Evolutionary conservation across 192 early-diverging fungal species (phyloP).

Genomic region (Rhizophagus clarus): DNA sequence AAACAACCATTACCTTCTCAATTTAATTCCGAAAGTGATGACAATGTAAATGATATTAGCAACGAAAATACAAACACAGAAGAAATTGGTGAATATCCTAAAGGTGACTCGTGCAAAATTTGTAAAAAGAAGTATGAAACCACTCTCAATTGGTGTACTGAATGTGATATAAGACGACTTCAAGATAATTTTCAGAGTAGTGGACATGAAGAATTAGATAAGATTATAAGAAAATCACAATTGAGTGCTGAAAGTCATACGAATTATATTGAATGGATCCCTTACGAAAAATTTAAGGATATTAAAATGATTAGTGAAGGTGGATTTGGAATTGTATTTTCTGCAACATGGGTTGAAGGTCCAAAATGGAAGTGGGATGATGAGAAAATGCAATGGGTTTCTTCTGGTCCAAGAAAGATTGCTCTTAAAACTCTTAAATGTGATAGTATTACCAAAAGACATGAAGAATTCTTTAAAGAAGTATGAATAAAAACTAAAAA

Average conservation of each 20-base stretch:
- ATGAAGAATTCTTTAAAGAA: no score
- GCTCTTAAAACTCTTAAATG: conserved; percentile 4
- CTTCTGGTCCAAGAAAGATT: background rate
- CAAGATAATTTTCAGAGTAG: background rate
- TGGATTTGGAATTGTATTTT: conserved; percentile 2
- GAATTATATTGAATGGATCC: conserved; percentile 18
- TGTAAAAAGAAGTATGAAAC: background rate
- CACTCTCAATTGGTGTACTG: background rate
- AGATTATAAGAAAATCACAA: background rate
- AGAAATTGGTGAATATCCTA: background rate
- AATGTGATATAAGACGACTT: background rate
- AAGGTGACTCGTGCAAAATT: background rate
- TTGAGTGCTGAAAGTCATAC: background rate
- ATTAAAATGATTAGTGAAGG: background rate
- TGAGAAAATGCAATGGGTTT: no score
- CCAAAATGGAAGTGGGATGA: conserved; percentile 1
- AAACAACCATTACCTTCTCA: no score
- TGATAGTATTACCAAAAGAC: background rate
- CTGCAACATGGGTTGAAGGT: conserved; percentile 3
- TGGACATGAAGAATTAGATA: conserved; percentile 1
- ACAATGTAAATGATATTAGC: no score
- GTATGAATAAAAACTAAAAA: background rate
- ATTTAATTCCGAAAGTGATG: no score
- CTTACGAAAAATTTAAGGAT: background rate
- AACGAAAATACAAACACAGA: background rate